Conservation (phyloP, 495 filamentous ascomycete genomes). For the Trichoderma erinaceum region DNA sequence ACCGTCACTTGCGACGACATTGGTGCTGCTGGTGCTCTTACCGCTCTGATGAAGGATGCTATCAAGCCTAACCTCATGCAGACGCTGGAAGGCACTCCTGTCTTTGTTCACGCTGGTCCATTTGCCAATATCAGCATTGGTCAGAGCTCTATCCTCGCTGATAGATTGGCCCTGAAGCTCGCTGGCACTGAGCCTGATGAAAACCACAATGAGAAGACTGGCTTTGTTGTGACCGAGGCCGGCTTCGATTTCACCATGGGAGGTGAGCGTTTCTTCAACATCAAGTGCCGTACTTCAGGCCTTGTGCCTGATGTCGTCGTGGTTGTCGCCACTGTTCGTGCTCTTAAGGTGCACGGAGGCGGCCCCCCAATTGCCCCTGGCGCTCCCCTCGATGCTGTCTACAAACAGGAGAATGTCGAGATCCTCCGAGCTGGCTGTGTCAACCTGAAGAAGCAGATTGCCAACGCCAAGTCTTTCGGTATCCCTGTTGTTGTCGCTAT, state of each 20-base stretch:
- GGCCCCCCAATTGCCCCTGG: constrained; percentile 88
- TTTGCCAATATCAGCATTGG: constrained; percentile 99
- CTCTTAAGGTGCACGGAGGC: constrained; percentile 93
- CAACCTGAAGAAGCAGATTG: constrained; percentile 90
- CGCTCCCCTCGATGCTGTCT: constrained; percentile 72
- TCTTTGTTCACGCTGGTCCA: constrained; percentile 93
- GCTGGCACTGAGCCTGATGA: constrained; percentile 95
- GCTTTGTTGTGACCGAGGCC: constrained; percentile 95
- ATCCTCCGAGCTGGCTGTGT: constrained; percentile 82
- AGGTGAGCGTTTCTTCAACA: constrained; percentile 99
- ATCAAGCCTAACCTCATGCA: constrained; percentile 99
- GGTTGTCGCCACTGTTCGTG: constrained; percentile 90
- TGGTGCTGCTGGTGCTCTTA: constrained; percentile 84
- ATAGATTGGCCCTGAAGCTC: constrained; percentile 92
- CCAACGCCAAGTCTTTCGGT: constrained; percentile 80
- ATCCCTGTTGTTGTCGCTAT: constrained; percentile 96
- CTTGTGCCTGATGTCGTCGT: constrained; percentile 89
- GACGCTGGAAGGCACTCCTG: constrained; percentile 91
- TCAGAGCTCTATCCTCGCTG: constrained; percentile 87
- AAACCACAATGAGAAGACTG: constrained; percentile 73
- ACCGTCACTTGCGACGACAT: constrained; percentile 95
- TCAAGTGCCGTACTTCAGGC: constrained; percentile 94
- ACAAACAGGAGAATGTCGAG: constrained; percentile 89
- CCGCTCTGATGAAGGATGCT: constrained; percentile 93
- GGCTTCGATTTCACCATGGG: constrained; percentile 99